These are phyloP conservation scores for Nicotiana paniculata DNA, from an alignment of 257 asterid species.

Conservation along the genomic window DNA sequence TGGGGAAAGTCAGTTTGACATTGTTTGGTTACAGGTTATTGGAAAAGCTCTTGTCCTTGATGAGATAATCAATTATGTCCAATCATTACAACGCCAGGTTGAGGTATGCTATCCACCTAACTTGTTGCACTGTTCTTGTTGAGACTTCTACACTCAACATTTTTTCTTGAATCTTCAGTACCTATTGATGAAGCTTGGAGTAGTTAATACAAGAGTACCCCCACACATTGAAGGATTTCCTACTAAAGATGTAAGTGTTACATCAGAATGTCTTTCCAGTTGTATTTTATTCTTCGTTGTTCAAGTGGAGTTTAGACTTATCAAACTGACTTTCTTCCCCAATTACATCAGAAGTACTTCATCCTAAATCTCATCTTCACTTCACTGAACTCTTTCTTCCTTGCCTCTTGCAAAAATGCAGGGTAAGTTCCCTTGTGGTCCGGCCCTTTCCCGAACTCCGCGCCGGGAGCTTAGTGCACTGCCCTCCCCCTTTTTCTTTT, in stretches of 20 bases:
- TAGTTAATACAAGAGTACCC: conserved; percentile 46
- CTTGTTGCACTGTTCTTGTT: background rate
- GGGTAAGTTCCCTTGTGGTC: too few species aligned
- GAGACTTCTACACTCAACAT: background rate
- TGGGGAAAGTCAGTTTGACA: background rate
- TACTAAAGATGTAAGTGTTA: conserved; percentile 53
- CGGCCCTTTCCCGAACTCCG: too few species aligned
- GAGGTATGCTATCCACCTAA: conserved; percentile 12
- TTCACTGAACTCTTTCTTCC: too few species aligned
- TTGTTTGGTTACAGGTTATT: conserved; percentile 21
- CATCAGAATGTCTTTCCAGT: background rate
- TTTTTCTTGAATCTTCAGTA: conserved; percentile 31
- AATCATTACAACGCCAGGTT: conserved; percentile 24
- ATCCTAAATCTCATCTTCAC: too few species aligned
- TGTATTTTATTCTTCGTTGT: background rate
- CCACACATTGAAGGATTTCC: conserved; percentile 51
- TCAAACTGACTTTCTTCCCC: too few species aligned
- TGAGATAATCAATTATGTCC: conserved; percentile 26
- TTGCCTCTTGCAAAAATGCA: too few species aligned
- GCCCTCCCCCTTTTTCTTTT: too few species aligned
- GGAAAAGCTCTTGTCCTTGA: conserved; percentile 26
- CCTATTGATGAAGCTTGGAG: conserved; percentile 77
- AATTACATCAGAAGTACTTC: too few species aligned
- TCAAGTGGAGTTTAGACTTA: too few species aligned
- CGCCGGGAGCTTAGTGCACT: too few species aligned